Evolutionary conservation across 2,329 filamentous ascomycete species (phyloP).

Genomic region (Proliferodiscus dingleyae): DNA sequence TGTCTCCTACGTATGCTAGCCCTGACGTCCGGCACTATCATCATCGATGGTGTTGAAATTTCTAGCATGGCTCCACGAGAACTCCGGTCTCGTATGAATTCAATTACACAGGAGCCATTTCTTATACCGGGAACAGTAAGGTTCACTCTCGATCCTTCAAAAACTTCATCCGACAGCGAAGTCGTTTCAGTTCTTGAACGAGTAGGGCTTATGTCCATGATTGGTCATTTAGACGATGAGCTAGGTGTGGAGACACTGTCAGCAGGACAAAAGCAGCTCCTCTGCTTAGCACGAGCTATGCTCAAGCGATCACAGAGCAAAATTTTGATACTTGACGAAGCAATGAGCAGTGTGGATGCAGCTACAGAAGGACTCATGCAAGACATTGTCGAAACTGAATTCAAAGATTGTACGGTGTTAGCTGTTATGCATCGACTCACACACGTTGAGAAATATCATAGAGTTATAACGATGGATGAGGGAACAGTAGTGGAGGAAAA

Average conservation of each 20-base stretch:
- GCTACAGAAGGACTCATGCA: slow-evolving; percentile 54
- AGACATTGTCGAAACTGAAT: slow-evolving; percentile 47
- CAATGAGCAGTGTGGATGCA: slow-evolving; percentile 50
- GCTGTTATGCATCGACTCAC: slow-evolving; percentile 35
- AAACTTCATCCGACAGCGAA: slow-evolving; percentile 34
- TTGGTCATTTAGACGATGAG: slow-evolving; percentile 20
- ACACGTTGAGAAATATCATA: slow-evolving; percentile 46
- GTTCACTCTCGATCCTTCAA: slow-evolving; percentile 42
- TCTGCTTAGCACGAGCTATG: slow-evolving; percentile 44
- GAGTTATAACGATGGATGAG: slow-evolving; percentile 39
- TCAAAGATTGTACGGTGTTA: slow-evolving; percentile 50
- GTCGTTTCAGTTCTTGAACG: slow-evolving; percentile 41
- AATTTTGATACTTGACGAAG: slow-evolving; percentile 40
- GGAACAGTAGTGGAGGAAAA: slow-evolving; percentile 71
- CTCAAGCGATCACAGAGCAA: slow-evolving; percentile 35
- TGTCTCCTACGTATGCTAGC: slow-evolving; percentile 47
- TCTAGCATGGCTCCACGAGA: slow-evolving; percentile 37
- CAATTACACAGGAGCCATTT: slow-evolving; percentile 46
- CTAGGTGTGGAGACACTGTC: slow-evolving; percentile 57
- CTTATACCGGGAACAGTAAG: slow-evolving; percentile 44
- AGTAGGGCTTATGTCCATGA: slow-evolving; percentile 32
- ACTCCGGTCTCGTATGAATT: slow-evolving; percentile 40
- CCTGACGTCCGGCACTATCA: slow-evolving; percentile 36
- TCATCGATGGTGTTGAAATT: slow-evolving; percentile 44
- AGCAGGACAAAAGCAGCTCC: slow-evolving; percentile 45